Percentiles rank a stretch among this genome's conserved stretches.
Evolutionary conservation across 1,284 basidiomycete genomes (phyloP).

Genomic region (Trametes polyzona): DNA sequence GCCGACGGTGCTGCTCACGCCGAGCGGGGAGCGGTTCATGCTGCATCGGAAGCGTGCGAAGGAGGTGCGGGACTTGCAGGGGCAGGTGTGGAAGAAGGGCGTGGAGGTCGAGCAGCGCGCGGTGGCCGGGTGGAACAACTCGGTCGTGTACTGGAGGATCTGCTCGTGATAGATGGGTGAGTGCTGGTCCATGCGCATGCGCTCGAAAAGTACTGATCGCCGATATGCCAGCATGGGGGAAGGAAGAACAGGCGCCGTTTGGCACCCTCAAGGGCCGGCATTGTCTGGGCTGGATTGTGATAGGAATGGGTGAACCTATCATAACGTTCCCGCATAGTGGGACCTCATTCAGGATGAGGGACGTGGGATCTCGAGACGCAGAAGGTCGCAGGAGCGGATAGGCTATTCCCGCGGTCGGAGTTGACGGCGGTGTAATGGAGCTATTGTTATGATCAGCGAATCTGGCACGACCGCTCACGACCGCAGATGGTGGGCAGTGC

Average conservation of each 20-base stretch:
- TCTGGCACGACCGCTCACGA: no score
- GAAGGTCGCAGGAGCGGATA: no score
- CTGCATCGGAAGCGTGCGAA: constrained; percentile 51
- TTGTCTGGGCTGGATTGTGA: no score
- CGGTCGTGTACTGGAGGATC: constrained; percentile 78
- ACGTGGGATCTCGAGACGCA: constrained; percentile 9
- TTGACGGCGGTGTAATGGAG: constrained; percentile 3
- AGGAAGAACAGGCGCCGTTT: no score
- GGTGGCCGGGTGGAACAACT: constrained; percentile 64
- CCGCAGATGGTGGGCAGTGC: constrained; percentile 6
- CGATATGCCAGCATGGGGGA: no score
- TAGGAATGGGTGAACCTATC: no score
- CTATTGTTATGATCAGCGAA: constrained; percentile 17
- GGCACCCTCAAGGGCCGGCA: no score
- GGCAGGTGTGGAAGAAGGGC: constrained; percentile 66
- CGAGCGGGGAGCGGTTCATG: constrained; percentile 61
- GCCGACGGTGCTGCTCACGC: constrained; percentile 60
- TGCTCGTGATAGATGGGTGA: no score
- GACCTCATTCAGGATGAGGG: no score
- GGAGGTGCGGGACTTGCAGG: constrained; percentile 66
- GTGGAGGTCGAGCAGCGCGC: constrained; percentile 74
- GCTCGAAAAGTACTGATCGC: no score
- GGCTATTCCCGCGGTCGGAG: constrained; percentile 15
- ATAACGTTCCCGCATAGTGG: no score
- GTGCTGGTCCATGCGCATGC: no score